phyloP scores from a whole-genome alignment of 768 basidiomycete genomes.

The Panellus pusillus region DNA sequence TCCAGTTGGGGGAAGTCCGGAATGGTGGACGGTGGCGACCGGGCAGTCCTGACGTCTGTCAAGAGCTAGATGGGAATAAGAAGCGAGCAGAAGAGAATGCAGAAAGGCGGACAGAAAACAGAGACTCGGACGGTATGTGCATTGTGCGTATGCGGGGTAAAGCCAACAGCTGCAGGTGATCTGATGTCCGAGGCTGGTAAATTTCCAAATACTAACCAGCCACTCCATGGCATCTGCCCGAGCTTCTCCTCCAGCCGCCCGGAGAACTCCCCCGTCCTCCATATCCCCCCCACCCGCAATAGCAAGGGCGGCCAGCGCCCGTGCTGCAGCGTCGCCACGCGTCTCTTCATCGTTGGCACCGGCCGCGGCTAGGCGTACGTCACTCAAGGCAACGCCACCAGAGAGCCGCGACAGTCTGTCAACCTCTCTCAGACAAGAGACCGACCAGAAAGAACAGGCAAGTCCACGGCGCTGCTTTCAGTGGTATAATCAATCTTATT shows the following conservation, averaged over 20 bases:
- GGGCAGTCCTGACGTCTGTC: conserved; percentile 29
- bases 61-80: conserved; percentile 40
- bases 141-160: conserved; percentile 9
- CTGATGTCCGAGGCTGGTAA: too few species aligned
- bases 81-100: not conserved
- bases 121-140: conserved; percentile 5
- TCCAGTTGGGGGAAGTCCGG: not conserved
- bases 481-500: conserved; percentile 5
- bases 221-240: conserved; percentile 46
- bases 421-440: conserved; percentile 70
- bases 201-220: conserved; percentile 1
- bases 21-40: not conserved
- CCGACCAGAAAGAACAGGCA: conserved; percentile 81
- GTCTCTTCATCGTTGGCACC: conserved; percentile 51
- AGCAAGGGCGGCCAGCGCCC: conserved; percentile 57
- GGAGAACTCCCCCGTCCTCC: conserved; percentile 46
- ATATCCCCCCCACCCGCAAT: conserved; percentile 45
- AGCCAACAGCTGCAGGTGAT: conserved; percentile 8
- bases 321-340: conserved; percentile 64
- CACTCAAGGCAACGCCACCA: conserved; percentile 46
- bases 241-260: conserved; percentile 45
- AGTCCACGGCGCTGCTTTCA: conserved; percentile 24
- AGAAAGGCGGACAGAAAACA: conserved; percentile 11
- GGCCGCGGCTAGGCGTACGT: conserved; percentile 48
- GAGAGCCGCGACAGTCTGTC: conserved; percentile 59